Percentiles rank a stretch among this genome's conserved stretches.
Conservation (phyloP, 1,284 basidiomycete genomes). For the Fomitopsis betulina region DNA sequence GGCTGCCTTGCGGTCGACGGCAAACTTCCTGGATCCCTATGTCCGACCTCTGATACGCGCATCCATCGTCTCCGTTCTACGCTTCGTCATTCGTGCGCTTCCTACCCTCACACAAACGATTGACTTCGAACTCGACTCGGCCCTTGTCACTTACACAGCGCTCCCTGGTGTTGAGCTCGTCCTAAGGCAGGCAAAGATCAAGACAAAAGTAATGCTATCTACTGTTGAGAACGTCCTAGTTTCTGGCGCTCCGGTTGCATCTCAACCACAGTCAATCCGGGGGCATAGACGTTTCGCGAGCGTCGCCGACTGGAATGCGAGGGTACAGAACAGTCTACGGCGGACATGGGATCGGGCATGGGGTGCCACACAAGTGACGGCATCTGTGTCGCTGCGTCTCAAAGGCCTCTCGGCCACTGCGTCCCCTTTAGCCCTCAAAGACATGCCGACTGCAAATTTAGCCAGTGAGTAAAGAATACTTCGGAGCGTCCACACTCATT, state of each 20-base stretch:
- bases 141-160: constrained; percentile 44
- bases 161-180: constrained; percentile 46
- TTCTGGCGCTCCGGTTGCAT: constrained; percentile 17
- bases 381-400: constrained; percentile 46
- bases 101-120: constrained; percentile 61
- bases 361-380: constrained; percentile 54
- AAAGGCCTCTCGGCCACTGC: constrained; percentile 41
- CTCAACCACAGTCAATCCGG: not conserved
- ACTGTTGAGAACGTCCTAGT: constrained; percentile 37
- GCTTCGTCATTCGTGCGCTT: constrained; percentile 55
- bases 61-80: constrained; percentile 48
- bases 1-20: constrained; percentile 26
- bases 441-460: constrained; percentile 3
- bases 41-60: constrained; percentile 58
- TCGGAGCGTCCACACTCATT: not conserved
- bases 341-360: constrained; percentile 66
- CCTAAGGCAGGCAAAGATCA: constrained; percentile 46
- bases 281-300: constrained; percentile 32
- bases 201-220: constrained; percentile 50
- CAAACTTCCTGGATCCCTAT: constrained; percentile 49
- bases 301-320: constrained; percentile 57
- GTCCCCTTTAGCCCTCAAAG: constrained; percentile 5
- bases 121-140: constrained; percentile 59
- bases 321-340: constrained; percentile 52
- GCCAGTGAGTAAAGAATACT: not conserved